Base-by-base conservation (phyloP, 1,284 basidiomycete species). In the Trichosporon sp. region DNA sequence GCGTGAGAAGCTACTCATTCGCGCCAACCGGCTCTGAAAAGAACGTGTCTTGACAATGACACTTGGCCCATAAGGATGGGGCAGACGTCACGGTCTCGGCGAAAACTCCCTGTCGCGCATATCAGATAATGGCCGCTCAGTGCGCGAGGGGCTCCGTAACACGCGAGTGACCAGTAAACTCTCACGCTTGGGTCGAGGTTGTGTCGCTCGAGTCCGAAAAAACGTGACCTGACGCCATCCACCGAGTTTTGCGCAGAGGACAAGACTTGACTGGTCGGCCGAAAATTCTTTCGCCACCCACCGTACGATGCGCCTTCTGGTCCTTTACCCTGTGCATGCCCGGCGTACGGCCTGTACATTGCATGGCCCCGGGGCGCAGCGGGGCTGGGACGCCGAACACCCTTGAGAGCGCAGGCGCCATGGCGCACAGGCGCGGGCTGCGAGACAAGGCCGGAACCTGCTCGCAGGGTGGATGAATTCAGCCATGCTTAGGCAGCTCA, bases 261-360 rank as follows among this genome's bases (percentile, higher is more conserved):
- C 26, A 26, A 26, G 26, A 26, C 26, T 26, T 26, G 31, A 14
- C 32, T 2, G 14, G 59, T 63, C 59, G 59, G 59, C 59, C 59
- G 59, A 63, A 63, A 63, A 63, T 63, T 35, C 32, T 63, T 26
- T 63, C 32, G 59, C 59, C 59, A 63, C 59, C 59, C 59, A 63
- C 59, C 59, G 59, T 35, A 63, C 31, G 59, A 54, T 54, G 19
- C 51, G 51, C 51, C 51, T 26, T 46, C 43, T n/a, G 2, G 31
- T 21, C 56, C 11, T 61, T 31, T 3, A 12, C 32, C 31, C 59
- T 35, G 12, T 35, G 59, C 59, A 8, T 63, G 19, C 14, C 59
- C 59, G 59, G 59, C 31, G 32, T 35, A 63, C 59, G 14, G 38
- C 26, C 26, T 26, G 26, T 26, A 26, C 26, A 26, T 26, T 40